Base-by-base conservation (phyloP, 192 early-diverging fungal genomes). In the Backusella tarrabulga region DNA sequence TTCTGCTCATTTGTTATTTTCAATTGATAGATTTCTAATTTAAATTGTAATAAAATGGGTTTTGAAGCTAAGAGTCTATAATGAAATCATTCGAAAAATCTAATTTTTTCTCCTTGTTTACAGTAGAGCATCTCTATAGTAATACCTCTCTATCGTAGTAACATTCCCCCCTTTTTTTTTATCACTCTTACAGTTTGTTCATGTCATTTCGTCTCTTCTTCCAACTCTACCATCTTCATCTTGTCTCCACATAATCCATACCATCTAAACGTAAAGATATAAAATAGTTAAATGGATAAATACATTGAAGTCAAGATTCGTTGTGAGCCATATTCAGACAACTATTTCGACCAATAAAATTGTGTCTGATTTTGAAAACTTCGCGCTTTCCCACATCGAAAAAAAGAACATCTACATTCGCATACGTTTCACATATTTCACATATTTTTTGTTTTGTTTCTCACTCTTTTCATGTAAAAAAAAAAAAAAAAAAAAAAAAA, bases 181-280 rank as follows among this genome's bases (percentile, higher is more conserved):
- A 15, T 17, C n/a, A 11, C 3, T 68, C 66, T 40, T 63, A 42
- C 67, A 46, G 69, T 73, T 54, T n/a, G 67, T 29, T 67, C 69
- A 29, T 19, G 38, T 66, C 77, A 79, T 79, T 68, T 79, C 77
- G 21, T 73, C 77, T 60, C 70, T 79, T 54, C 73, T 46, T 29
- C 77, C 34, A 32, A 73, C 38, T 68, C 73, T 41, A 26, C 73
- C 77, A 34, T 74, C 77, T 34, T 40, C 46, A 56, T 68, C 77
- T 29, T 72, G 71, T 19, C 77, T 63, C n/a, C 69, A 67, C 15
- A 23, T 79, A 29, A 74, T n/a, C 41, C 4, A 35, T 29, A 42
- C 77, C 77, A 67, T 74, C 71, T 72, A 79, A 74, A 38, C 32
- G 68, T 72, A 38, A 11, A 11, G 38, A 38, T 38, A 38, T 78